Percentiles rank a stretch among this genome's conserved stretches.
Evolutionary conservation across 768 basidiomycete species (phyloP).

Genomic region (Lactarius sp.): DNA sequence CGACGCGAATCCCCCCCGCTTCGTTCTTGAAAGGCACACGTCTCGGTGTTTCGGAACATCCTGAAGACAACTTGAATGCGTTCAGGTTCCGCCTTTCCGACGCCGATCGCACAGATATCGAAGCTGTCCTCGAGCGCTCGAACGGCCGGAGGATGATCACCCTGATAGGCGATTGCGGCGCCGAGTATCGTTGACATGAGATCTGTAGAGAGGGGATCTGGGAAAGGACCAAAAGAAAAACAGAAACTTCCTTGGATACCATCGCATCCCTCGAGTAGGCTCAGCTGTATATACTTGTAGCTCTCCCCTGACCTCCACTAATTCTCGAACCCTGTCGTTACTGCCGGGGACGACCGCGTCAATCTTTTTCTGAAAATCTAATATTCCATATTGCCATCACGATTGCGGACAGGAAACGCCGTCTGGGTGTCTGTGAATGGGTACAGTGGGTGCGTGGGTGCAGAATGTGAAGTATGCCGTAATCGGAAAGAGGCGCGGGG

Average conservation of each 20-base stretch:
- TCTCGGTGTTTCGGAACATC: conserved; percentile 70
- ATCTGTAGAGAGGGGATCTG: neutral
- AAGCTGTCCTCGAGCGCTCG: conserved; percentile 56
- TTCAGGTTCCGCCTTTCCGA: conserved; percentile 54
- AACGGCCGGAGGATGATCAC: conserved; percentile 58
- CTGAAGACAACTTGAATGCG: conserved; percentile 59
- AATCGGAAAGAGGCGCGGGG: conserved; percentile 1
- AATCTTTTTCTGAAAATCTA: neutral
- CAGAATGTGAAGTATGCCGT: conserved; percentile 4
- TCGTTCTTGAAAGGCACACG: conserved; percentile 50
- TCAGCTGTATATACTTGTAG: conserved; percentile 3
- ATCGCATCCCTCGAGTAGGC: neutral
- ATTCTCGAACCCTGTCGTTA: neutral
- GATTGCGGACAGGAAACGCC: conserved; percentile 3
- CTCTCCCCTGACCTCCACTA: neutral
- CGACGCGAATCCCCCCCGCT: neutral
- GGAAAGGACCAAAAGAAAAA: neutral
- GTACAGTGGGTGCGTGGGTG: neutral
- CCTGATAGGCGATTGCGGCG: conserved; percentile 76
- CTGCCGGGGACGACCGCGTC: neutral
- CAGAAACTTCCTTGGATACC: neutral
- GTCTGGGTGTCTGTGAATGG: neutral
- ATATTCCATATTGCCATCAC: conserved; percentile 6
- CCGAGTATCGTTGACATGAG: conserved; percentile 57
- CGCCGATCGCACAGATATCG: conserved; percentile 58